Evolutionary conservation across 2,329 filamentous ascomycete genomes (phyloP).

Genomic region (Trichoderma breve): DNA sequence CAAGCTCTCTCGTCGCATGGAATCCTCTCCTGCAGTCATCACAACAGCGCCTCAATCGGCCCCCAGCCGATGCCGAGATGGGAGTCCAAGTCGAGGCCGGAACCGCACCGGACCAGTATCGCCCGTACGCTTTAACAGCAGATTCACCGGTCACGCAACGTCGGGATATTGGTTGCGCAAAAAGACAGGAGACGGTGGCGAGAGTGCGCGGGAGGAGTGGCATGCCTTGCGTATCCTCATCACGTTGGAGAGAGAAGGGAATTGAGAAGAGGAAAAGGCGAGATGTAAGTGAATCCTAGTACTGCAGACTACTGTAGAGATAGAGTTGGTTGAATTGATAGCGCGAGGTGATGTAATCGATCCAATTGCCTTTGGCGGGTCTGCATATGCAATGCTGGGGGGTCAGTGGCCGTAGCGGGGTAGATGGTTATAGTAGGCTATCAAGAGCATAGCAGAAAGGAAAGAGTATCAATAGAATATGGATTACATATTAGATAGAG

Average conservation of each 20-base stretch:
- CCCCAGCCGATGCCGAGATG: background rate
- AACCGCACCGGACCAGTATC: background rate
- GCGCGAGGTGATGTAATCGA: constrained; percentile 33
- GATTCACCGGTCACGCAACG: background rate
- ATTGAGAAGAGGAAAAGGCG: background rate
- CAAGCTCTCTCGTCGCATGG: constrained; percentile 20
- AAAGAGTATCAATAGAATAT: background rate
- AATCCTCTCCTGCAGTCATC: constrained; percentile 26
- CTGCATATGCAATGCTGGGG: constrained; percentile 24
- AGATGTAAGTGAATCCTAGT: background rate
- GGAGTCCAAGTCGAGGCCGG: background rate
- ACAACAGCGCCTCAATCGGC: constrained; percentile 8
- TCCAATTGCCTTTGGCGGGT: constrained; percentile 21
- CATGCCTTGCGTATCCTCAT: constrained; percentile 57
- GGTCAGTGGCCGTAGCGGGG: constrained; percentile 21
- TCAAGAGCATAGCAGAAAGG: background rate
- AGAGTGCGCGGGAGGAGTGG: constrained; percentile 41
- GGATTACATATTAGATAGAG: background rate
- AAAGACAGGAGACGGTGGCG: constrained; percentile 18
- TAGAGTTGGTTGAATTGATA: constrained; percentile 7
- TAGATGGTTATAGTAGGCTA: background rate
- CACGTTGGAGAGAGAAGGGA: constrained; percentile 27
- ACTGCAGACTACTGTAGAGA: background rate
- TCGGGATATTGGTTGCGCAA: constrained; percentile 8
- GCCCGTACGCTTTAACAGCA: background rate